Evolutionary conservation across 1,139 yeast genomes (phyloP), one percentile per base, ranked within the genome.

Genomic region (Magnusiomyces suaveolens): DNA sequence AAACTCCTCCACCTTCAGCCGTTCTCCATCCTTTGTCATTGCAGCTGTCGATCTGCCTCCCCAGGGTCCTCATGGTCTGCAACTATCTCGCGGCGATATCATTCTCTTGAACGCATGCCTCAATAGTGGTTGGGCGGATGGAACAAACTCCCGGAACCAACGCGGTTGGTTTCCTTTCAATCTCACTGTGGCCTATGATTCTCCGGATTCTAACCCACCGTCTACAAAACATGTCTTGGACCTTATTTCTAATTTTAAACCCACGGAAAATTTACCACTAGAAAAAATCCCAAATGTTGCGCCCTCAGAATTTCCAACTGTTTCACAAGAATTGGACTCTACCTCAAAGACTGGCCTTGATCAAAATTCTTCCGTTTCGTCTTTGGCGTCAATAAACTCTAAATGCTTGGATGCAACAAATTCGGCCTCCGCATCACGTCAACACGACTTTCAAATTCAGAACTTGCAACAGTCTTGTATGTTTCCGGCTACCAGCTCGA

Each of bases 91-190:
- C 29, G 72, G 72, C 58, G 96, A 89, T 66, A 70, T 85, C 60
- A 76, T 81, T 62, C 69, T 75, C 55, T 72, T 87, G n/a, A 75
- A 87, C 26, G 71, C 74, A 52, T 84, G 81, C 54, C 63, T 68
- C 20, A 64, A 65, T 43, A 64, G 70, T 3, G 73, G 73, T 18
- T 69, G 72, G 72, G 69, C 72, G 72, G 70, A 69, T 53, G 73
- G 73, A 21, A 60, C 57, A 18, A 59, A 60, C 32, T 56, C 62
- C 24, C 53, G 57, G 29, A 66, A 66, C 46, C 57, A 57, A 25
- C 62, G 69, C 29, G 73, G 72, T 16, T 69, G 72, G 71, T 69
- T 69, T 56, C 72, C 72, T 20, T 63, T 67, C 33, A 66, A 66
- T 50, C 67, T 60, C 56, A 67, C 66, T 18, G 62, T 0, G n/a